These are phyloP conservation scores for Lodderomyces oxycetoniae DNA, from an alignment of 1,139 yeast species.

Conservation along the genomic window DNA sequence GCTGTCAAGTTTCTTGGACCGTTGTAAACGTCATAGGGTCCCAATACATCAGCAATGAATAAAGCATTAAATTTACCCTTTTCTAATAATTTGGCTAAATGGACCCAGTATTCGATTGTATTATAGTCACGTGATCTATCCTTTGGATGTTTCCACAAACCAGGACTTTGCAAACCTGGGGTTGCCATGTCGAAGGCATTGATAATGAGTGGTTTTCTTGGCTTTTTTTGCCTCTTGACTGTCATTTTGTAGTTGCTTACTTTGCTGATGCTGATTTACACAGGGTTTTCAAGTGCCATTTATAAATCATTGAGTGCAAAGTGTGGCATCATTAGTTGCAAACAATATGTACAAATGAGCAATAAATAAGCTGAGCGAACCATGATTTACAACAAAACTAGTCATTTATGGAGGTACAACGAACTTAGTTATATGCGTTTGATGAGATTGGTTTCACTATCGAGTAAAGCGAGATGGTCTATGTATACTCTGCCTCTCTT, in stretches of 20 bases:
- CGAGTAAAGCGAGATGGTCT: too few species aligned
- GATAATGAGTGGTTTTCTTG: slow-evolving; percentile 23
- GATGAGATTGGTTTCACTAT: too few species aligned
- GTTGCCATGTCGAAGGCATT: slow-evolving; percentile 39
- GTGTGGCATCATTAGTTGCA: slow-evolving; percentile 1
- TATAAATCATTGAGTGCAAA: neutral
- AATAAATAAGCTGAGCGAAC: too few species aligned
- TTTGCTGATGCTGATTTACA: neutral
- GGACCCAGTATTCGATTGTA: slow-evolving; percentile 42
- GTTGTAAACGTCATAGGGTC: slow-evolving; percentile 38
- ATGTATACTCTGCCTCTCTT: too few species aligned
- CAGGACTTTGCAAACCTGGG: slow-evolving; percentile 34
- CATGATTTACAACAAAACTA: too few species aligned
- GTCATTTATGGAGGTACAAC: too few species aligned
- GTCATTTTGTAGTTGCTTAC: slow-evolving; percentile 5
- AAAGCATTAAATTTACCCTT: slow-evolving; percentile 41
- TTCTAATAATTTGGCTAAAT: slow-evolving; percentile 40
- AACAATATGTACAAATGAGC: too few species aligned
- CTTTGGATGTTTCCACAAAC: slow-evolving; percentile 40
- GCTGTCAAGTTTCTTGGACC: slow-evolving; percentile 33
- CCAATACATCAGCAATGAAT: slow-evolving; percentile 45
- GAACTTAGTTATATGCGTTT: too few species aligned
- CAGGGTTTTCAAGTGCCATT: neutral
- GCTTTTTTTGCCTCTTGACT: slow-evolving; percentile 13
- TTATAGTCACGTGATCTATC: slow-evolving; percentile 31